A percentile compares a stretch with the other conserved stretches of the same genome.
Evolutionary conservation across 371 early-diverging fungal species (phyloP).

Genomic region (Lichtheimia ramosa): DNA sequence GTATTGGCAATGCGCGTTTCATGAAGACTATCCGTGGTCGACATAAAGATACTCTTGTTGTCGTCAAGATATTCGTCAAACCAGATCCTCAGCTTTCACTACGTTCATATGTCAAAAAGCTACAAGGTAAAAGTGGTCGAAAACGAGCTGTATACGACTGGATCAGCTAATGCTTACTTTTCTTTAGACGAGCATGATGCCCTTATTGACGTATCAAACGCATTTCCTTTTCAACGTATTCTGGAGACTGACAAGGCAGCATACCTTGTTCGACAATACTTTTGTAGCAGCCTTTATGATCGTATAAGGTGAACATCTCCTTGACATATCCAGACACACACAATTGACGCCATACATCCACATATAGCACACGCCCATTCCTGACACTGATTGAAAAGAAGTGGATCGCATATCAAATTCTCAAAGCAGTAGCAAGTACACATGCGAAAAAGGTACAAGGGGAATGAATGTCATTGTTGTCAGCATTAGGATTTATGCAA

Average conservation of each 20-base stretch:
- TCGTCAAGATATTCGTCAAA: constrained; percentile 91
- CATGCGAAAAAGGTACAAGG: constrained; percentile 58
- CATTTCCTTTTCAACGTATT: constrained; percentile 77
- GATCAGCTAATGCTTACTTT: no score
- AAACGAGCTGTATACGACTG: no score
- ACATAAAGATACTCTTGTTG: constrained; percentile 74
- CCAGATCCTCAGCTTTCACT: constrained; percentile 72
- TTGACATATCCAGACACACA: not conserved
- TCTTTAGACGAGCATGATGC: constrained; percentile 63
- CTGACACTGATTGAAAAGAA: constrained; percentile 83
- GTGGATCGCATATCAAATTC: constrained; percentile 91
- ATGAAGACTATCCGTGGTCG: constrained; percentile 90
- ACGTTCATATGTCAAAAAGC: constrained; percentile 52
- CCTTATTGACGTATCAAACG: constrained; percentile 72
- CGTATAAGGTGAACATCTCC: constrained; percentile 73
- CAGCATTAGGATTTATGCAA: not conserved
- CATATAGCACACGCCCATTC: constrained; percentile 89
- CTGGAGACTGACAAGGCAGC: constrained; percentile 89
- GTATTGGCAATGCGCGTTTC: constrained; percentile 89
- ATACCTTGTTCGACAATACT: constrained; percentile 85
- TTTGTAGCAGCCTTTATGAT: constrained; percentile 90
- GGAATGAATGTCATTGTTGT: not conserved
- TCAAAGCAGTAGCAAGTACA: constrained; percentile 75
- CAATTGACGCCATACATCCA: not conserved
- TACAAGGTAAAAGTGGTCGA: constrained; percentile 49